Base-by-base conservation (phyloP, 352 stramenopile genomes). In the Halophytophthora batemanensis region DNA sequence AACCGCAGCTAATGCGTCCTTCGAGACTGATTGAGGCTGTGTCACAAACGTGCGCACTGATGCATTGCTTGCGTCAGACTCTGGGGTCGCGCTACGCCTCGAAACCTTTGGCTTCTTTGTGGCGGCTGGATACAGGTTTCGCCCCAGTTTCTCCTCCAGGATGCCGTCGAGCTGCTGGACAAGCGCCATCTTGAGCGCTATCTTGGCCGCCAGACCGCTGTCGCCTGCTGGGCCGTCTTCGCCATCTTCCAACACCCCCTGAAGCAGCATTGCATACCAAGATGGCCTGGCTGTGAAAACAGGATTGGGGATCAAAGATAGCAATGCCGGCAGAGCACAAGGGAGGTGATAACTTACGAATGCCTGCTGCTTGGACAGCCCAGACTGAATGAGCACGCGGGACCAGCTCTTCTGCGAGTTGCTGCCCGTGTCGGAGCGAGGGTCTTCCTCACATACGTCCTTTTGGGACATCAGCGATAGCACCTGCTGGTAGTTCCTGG, bases 131-230 rank as follows among this genome's bases (percentile, higher is more conserved):
- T 87, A 87, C 37, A 87, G 44, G 22, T 80, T 77, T 49, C 77
- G 82, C 14, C 76, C 76, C 6, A 85, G 59, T 55, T 86, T 86
- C 8, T 84, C 69, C 34, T 87, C 74, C 25, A 90, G 44, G 33
- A 86, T 63, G 0, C 47, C 56, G 45, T 90, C 79, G 8, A 86
- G 49, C 34, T 86, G 76, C 21, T 72, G 72, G 39, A 90, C 76
- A 6, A 70, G 71, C 18, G 76, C 74, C 61, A 86, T 82, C 54
- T 87, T 87, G 34, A 87, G 52, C n/a, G 76, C 79, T 33, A 90
- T 86, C 47, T 87, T 90, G 33, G 74, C 61, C 18, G 64, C 59
- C 21, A 86, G 41, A 10, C 49, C 54, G 4, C 40, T 45, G n/a
- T 65, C 64, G 0, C 53, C 63, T 40, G 69, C 56, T 1, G 36